phyloP scores from a whole-genome alignment of 2,329 filamentous ascomycete genomes.

The Sclerotinia minor region DNA sequence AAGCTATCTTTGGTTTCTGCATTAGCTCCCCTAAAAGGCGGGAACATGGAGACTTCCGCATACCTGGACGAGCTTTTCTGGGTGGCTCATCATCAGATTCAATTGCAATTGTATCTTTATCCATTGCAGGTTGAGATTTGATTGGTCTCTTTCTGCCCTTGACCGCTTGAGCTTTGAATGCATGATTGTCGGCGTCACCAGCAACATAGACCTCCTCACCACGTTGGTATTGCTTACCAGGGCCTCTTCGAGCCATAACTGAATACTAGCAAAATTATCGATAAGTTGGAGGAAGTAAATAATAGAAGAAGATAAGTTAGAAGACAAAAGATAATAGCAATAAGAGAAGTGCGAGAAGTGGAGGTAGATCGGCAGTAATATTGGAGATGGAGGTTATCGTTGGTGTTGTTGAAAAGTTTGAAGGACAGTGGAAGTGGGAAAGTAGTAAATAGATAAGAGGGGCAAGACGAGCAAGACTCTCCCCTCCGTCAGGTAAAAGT shows the following conservation, averaged over 20 bases:
- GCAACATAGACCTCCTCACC: not conserved
- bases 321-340: not conserved
- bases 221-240: not conserved
- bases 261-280: not conserved
- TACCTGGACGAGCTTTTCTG: slow-evolving; percentile 5
- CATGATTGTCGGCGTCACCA: not conserved
- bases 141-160: not conserved
- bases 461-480: too few relatives aligned
- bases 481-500: not conserved
- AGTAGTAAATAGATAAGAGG: not conserved
- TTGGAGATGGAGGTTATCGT: not conserved
- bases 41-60: not conserved
- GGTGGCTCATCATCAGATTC: not conserved
- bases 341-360: not conserved
- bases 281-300: not conserved
- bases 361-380: not conserved
- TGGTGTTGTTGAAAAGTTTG: not conserved
- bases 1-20: too few relatives aligned
- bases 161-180: slow-evolving; percentile 1
- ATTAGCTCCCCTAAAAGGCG: too few relatives aligned
- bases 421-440: slow-evolving; percentile 4
- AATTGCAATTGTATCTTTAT: not conserved
- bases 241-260: not conserved
- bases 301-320: not conserved
- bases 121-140: not conserved